A percentile compares a stretch with the other conserved stretches of the same genome.
These are phyloP conservation scores for Globisporangium alternatum DNA, from an alignment of 352 stramenopile species.

Conservation along the genomic window DNA sequence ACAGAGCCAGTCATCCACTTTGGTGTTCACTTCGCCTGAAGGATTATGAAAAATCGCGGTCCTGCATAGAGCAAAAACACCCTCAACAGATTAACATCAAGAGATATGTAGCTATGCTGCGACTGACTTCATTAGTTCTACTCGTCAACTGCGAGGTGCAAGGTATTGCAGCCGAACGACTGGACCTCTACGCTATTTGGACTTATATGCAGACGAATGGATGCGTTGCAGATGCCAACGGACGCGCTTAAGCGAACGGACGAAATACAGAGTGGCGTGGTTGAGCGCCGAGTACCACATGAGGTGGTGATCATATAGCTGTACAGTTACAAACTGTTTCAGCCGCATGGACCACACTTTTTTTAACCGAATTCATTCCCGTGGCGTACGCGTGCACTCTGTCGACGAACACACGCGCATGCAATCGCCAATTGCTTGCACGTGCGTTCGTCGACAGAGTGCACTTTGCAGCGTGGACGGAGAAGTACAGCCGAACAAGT, in stretches of 20 bases:
- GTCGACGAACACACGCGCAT: too few species aligned
- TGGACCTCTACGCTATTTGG: too few species aligned
- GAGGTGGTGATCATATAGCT: too few species aligned
- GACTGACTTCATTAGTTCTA: neutral
- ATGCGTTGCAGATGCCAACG: too few species aligned
- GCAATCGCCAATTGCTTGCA: too few species aligned
- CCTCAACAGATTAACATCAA: neutral
- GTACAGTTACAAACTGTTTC: neutral
- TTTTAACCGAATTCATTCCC: neutral
- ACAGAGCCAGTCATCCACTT: neutral
- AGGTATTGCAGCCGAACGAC: too few species aligned
- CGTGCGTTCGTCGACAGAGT: neutral
- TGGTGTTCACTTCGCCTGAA: neutral
- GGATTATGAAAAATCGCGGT: neutral
- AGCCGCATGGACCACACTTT: neutral
- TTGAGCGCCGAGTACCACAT: too few species aligned
- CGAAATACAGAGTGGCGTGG: too few species aligned
- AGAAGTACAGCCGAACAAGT: neutral
- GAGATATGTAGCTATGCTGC: neutral
- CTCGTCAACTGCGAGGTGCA: neutral
- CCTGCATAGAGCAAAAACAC: neutral
- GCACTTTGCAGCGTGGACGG: neutral
- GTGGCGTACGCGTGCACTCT: neutral
- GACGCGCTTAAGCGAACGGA: too few species aligned
- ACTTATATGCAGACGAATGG: too few species aligned